phyloP scores from a whole-genome alignment of 1,139 yeast species.

The Zygosaccharomyces pseudobailii region DNA sequence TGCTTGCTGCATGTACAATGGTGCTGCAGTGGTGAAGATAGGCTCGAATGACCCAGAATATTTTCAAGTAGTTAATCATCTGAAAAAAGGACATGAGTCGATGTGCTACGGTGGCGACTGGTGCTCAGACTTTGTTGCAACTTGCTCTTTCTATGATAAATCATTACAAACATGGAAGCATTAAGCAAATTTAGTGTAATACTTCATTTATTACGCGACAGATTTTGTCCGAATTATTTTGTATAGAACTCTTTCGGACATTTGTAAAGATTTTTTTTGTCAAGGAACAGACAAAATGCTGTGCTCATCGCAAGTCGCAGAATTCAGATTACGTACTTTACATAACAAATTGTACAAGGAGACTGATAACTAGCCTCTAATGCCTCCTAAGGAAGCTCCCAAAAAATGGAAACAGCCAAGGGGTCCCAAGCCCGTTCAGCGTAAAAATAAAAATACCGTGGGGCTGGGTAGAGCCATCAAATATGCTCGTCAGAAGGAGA shows the following conservation, averaged over 20 bases:
- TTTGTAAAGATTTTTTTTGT: constrained; percentile 8
- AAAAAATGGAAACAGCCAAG: constrained; percentile 68
- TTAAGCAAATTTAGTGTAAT: constrained; percentile 4
- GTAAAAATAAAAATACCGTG: constrained; percentile 74
- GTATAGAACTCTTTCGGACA: not conserved
- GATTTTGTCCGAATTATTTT: constrained; percentile 1
- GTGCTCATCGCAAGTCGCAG: constrained; percentile 11
- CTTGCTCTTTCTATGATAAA: constrained; percentile 89
- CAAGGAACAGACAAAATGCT: not conserved
- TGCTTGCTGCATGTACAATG: constrained; percentile 93
- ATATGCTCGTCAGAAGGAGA: constrained; percentile 66
- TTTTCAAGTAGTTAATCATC: constrained; percentile 40
- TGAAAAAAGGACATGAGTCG: constrained; percentile 74
- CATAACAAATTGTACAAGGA: not conserved
- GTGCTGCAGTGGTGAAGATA: constrained; percentile 51
- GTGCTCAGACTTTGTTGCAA: constrained; percentile 54
- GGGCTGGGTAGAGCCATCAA: constrained; percentile 85
- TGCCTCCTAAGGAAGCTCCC: constrained; percentile 45
- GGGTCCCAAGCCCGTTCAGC: constrained; percentile 87
- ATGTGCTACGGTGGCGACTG: constrained; percentile 97
- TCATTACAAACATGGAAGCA: constrained; percentile 70
- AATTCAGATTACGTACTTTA: not conserved
- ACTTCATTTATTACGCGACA: not conserved
- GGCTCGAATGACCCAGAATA: constrained; percentile 21
- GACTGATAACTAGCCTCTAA: constrained; percentile 2